These are phyloP conservation scores for Simmondsia chinensis DNA, from an alignment of 148 eudicot genomes.

Conservation along the genomic window DNA sequence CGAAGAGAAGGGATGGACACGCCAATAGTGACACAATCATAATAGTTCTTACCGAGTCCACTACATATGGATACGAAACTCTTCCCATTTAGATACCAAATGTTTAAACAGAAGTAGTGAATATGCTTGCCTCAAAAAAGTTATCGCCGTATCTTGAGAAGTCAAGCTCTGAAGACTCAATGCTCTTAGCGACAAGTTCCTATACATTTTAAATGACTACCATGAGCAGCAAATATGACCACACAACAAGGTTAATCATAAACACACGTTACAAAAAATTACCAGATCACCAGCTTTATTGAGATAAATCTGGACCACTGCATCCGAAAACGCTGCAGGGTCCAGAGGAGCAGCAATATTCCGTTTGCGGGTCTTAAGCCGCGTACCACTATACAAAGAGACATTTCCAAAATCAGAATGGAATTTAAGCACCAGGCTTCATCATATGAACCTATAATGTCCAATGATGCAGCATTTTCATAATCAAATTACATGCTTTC, in stretches of 20 bases:
- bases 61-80: too few species aligned
- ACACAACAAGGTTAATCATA: too few species aligned
- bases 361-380: conserved; percentile 99
- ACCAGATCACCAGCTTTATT: conserved; percentile 99
- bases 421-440: background rate
- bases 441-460: background rate
- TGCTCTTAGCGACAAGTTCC: conserved; percentile 90
- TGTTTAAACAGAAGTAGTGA: too few species aligned
- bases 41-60: too few species aligned
- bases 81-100: too few species aligned
- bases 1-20: too few species aligned
- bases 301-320: conserved; percentile 99
- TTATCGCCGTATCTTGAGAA: conserved; percentile 98
- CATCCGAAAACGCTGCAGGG: conserved; percentile 99
- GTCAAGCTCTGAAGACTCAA: conserved; percentile 92
- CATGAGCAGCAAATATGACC: too few species aligned
- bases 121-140: conserved; percentile 77
- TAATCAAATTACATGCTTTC: too few species aligned
- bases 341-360: conserved; percentile 99
- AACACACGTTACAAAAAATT: too few species aligned
- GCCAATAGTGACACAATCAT: too few species aligned
- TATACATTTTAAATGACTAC: conserved; percentile 17
- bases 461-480: background rate
- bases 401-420: conserved; percentile 6
- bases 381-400: conserved; percentile 75